phyloP scores from a whole-genome alignment of 2,329 filamentous ascomycete species.

The Zymoseptoria tritici region DNA sequence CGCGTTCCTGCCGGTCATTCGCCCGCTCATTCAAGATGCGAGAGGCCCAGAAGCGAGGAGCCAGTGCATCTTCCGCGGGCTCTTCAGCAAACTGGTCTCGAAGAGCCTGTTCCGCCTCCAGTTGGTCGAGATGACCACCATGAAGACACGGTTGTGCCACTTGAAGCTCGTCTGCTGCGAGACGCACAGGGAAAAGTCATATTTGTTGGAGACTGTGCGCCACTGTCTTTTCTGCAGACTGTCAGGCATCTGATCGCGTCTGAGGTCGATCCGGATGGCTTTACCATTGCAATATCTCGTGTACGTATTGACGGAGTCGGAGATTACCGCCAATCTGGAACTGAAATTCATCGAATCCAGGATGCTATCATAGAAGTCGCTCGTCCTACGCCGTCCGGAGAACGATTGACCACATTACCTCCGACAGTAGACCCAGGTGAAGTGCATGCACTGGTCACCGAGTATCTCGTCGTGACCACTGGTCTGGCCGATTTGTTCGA shows the following conservation, averaged over 20 bases:
- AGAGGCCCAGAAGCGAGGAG: constrained; percentile 5
- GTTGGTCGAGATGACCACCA: constrained; percentile 19
- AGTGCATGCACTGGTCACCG: constrained; percentile 35
- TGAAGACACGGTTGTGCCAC: constrained; percentile 36
- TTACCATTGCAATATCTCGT: constrained; percentile 11
- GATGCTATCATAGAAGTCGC: constrained; percentile 20
- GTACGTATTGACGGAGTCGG: background rate
- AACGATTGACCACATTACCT: background rate
- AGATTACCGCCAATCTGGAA: background rate
- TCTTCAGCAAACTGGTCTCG: constrained; percentile 2
- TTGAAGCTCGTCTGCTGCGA: constrained; percentile 41
- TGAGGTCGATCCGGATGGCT: constrained; percentile 34
- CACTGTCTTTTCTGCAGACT: constrained; percentile 46
- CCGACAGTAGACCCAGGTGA: constrained; percentile 31
- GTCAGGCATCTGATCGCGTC: constrained; percentile 44
- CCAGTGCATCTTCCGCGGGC: background rate
- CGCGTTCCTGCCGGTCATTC: background rate
- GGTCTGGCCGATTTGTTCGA: constrained; percentile 45
- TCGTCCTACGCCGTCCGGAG: constrained; percentile 3
- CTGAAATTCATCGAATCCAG: background rate
- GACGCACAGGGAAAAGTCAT: constrained; percentile 49
- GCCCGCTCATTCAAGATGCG: background rate
- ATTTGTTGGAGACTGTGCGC: constrained; percentile 49
- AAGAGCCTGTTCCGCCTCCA: constrained; percentile 13
- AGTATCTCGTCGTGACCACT: constrained; percentile 41